These are phyloP conservation scores for Xylaria digitata DNA, from an alignment of 2,329 filamentous ascomycete species.

Conservation along the genomic window DNA sequence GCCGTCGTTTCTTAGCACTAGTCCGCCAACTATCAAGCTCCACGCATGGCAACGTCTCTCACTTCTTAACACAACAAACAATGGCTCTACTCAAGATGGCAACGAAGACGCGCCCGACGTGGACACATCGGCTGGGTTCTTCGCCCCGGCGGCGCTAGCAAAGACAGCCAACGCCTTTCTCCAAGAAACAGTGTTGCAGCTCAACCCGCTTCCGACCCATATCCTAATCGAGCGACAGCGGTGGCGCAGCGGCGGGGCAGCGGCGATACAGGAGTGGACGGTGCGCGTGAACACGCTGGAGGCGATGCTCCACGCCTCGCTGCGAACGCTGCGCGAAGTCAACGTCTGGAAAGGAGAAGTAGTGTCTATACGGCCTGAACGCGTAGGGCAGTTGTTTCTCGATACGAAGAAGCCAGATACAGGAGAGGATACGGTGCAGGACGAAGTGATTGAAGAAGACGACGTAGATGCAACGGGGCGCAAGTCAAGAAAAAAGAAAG, in stretches of 20 bases:
- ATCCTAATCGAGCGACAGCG: constrained; percentile 75
- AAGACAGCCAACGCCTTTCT: constrained; percentile 51
- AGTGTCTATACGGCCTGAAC: constrained; percentile 54
- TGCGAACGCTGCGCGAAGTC: constrained; percentile 66
- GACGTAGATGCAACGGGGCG: constrained; percentile 27
- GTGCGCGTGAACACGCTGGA: constrained; percentile 84
- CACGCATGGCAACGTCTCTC: constrained; percentile 52
- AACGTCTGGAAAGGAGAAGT: constrained; percentile 58
- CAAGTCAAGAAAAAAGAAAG: constrained; percentile 33
- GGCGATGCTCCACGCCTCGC: constrained; percentile 79
- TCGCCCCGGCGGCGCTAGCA: constrained; percentile 52
- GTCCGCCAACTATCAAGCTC: constrained; percentile 41
- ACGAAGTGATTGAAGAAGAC: constrained; percentile 33
- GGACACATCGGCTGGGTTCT: constrained; percentile 33
- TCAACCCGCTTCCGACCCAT: constrained; percentile 73
- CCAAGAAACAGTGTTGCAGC: constrained; percentile 54
- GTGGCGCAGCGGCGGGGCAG: constrained; percentile 70
- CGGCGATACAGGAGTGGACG: constrained; percentile 83
- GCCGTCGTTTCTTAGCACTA: constrained; percentile 26
- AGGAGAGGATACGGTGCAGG: too few relatives aligned
- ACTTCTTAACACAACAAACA: constrained; percentile 16
- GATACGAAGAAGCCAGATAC: neutral
- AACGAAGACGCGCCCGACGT: neutral
- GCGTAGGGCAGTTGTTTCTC: constrained; percentile 44
- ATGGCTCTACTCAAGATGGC: neutral